These are phyloP conservation scores for Pythium phragmitis DNA, from an alignment of 352 stramenopile species.

Conservation along the genomic window DNA sequence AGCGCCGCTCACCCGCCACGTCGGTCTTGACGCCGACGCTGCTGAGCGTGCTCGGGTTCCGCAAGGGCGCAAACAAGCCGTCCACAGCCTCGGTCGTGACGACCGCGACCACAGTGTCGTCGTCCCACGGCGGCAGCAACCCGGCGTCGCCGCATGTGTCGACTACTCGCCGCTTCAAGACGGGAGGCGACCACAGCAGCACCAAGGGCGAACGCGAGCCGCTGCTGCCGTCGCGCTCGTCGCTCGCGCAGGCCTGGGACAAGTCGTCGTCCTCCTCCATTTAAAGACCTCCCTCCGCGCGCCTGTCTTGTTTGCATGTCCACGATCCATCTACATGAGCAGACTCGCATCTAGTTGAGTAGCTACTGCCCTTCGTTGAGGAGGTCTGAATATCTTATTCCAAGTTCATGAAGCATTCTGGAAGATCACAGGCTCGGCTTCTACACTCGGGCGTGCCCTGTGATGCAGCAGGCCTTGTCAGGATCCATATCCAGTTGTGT, in stretches of 20 bases:
- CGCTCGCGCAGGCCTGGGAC: slow-evolving; percentile 53
- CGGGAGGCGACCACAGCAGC: slow-evolving; percentile 16
- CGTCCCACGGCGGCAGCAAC: neutral
- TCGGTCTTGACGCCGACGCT: slow-evolving; percentile 8
- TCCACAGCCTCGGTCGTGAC: slow-evolving; percentile 8
- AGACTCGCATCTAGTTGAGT: too few species aligned
- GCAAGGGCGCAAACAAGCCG: slow-evolving; percentile 13
- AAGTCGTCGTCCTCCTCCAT: too few species aligned
- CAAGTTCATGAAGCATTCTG: too few species aligned
- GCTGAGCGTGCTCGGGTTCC: slow-evolving; percentile 10
- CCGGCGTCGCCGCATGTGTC: neutral
- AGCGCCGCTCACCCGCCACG: neutral
- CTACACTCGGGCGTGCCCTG: too few species aligned
- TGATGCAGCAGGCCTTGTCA: too few species aligned
- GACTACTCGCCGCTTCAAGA: slow-evolving; percentile 6
- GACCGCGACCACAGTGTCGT: slow-evolving; percentile 13
- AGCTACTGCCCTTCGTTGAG: too few species aligned
- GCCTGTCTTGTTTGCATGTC: too few species aligned
- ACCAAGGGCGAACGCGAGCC: slow-evolving; percentile 61
- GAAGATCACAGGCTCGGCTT: too few species aligned
- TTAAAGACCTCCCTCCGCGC: too few species aligned
- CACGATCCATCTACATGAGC: too few species aligned
- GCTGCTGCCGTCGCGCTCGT: slow-evolving; percentile 48
- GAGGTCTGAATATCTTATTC: too few species aligned
- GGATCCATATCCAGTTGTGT: too few species aligned